Percentiles rank a stretch among this genome's conserved stretches.
Evolutionary conservation across 345 rosid species (phyloP).

Genomic region (Nasturtium officinale): DNA sequence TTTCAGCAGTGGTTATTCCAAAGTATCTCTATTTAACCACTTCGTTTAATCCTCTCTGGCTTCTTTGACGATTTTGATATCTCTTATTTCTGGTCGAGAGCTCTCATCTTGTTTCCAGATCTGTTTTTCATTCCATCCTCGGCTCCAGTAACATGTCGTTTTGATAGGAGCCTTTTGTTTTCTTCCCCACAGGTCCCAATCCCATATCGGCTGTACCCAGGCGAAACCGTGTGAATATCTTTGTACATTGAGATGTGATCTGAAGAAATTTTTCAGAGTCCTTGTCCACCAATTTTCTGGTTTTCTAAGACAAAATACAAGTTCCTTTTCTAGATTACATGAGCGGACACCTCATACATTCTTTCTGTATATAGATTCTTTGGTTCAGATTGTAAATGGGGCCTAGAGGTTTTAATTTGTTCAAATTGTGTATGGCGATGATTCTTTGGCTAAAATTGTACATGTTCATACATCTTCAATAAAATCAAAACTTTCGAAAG

Average conservation of each 20-base stretch:
- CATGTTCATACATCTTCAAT: constrained; percentile 18
- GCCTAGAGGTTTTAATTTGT: constrained; percentile 12
- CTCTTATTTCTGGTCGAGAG: constrained; percentile 7
- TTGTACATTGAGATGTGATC: constrained; percentile 61
- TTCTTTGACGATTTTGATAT: constrained; percentile 23
- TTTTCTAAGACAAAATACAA: constrained; percentile 5
- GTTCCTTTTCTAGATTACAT: not conserved
- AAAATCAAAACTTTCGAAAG: constrained; percentile 22
- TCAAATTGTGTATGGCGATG: constrained; percentile 11
- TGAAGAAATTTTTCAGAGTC: constrained; percentile 50
- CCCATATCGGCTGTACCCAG: constrained; percentile 60
- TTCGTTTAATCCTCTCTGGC: constrained; percentile 12
- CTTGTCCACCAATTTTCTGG: constrained; percentile 37
- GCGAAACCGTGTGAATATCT: constrained; percentile 60
- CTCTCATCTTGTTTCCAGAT: constrained; percentile 16
- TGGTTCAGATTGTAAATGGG: constrained; percentile 27
- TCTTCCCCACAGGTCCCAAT: constrained; percentile 69
- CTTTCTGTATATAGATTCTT: constrained; percentile 37
- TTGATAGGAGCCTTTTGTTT: constrained; percentile 67
- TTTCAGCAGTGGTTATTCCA: constrained; percentile 4
- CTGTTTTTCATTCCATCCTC: constrained; percentile 29
- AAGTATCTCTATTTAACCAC: not conserved
- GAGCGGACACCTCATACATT: constrained; percentile 21
- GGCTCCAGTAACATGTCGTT: constrained; percentile 51
- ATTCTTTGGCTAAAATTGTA: constrained; percentile 8